Evolutionary conservation across 2,329 filamentous ascomycete species (phyloP).

Genomic region (Sporothrix variecibatus): DNA sequence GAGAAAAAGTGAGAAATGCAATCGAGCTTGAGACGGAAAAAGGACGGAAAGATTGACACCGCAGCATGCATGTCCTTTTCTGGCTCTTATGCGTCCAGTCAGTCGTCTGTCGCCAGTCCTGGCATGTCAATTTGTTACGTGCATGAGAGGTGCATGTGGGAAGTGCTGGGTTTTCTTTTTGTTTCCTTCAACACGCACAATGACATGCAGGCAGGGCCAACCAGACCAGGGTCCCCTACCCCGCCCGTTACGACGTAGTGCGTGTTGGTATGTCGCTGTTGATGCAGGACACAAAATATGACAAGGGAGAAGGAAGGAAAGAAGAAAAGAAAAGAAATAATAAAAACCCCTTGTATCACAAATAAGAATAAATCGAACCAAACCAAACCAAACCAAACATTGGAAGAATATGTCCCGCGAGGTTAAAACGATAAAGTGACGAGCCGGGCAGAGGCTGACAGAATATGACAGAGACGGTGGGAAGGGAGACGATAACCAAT

Average conservation of each 20-base stretch:
- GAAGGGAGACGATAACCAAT: neutral
- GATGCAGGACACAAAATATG: neutral
- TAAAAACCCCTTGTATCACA: neutral
- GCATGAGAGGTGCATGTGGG: neutral
- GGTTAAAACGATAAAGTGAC: neutral
- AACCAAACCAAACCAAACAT: neutral
- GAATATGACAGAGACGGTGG: neutral
- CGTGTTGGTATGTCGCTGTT: neutral
- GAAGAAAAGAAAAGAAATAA: neutral
- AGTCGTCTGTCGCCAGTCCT: neutral
- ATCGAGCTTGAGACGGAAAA: neutral
- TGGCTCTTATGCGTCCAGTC: neutral
- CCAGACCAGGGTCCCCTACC: neutral
- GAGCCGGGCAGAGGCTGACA: neutral
- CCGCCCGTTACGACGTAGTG: conserved; percentile 14
- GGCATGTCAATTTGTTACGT: neutral
- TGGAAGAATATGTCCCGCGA: neutral
- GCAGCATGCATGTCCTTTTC: neutral
- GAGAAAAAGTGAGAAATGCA: neutral
- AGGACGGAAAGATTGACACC: neutral
- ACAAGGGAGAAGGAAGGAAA: neutral
- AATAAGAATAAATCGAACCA: neutral
- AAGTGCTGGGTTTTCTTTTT: neutral
- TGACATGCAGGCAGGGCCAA: conserved; percentile 9
- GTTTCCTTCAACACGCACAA: neutral